A percentile compares a stretch with the other conserved stretches of the same genome.
Evolutionary conservation across 768 basidiomycete genomes (phyloP).

Genomic region (Obba rivulosa): DNA sequence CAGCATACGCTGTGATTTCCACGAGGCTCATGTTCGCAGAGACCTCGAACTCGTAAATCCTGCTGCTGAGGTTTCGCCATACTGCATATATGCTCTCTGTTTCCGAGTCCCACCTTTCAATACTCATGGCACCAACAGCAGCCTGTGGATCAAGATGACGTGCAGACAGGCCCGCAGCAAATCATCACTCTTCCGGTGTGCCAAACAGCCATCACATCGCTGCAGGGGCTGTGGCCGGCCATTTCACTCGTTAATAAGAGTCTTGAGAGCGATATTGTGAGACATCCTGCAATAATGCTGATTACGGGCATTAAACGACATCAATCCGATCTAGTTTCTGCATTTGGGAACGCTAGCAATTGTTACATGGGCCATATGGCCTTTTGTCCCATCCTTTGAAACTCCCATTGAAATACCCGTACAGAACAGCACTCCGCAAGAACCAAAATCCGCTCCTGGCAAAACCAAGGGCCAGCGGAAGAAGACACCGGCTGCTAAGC

Average conservation of each 20-base stretch:
- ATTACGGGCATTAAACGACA: too few species aligned
- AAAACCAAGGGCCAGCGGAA: not conserved
- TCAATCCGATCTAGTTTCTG: constrained; percentile 12
- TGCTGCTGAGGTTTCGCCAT: too few species aligned
- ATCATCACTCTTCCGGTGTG: constrained; percentile 21
- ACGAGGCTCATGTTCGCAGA: too few species aligned
- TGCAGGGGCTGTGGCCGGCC: constrained; percentile 22
- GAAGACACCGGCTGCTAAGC: not conserved
- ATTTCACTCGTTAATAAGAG: constrained; percentile 8
- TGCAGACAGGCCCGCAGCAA: constrained; percentile 12
- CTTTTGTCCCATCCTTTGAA: constrained; percentile 8
- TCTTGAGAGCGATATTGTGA: constrained; percentile 9
- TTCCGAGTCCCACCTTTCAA: too few species aligned
- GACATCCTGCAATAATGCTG: too few species aligned
- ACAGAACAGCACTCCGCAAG: not conserved
- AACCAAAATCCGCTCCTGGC: not conserved
- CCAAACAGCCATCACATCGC: constrained; percentile 20
- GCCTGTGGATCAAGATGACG: constrained; percentile 9
- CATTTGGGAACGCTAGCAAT: constrained; percentile 10
- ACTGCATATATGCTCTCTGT: too few species aligned
- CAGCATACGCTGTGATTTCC: not conserved
- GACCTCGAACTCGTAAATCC: too few species aligned
- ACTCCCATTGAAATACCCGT: not conserved
- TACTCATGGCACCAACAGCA: constrained; percentile 12
- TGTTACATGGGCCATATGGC: constrained; percentile 11